Evolutionary conservation across 2,329 filamentous ascomycete genomes (phyloP), one percentile per base, ranked within the genome.

Genomic region (Xylaria multiplex): DNA sequence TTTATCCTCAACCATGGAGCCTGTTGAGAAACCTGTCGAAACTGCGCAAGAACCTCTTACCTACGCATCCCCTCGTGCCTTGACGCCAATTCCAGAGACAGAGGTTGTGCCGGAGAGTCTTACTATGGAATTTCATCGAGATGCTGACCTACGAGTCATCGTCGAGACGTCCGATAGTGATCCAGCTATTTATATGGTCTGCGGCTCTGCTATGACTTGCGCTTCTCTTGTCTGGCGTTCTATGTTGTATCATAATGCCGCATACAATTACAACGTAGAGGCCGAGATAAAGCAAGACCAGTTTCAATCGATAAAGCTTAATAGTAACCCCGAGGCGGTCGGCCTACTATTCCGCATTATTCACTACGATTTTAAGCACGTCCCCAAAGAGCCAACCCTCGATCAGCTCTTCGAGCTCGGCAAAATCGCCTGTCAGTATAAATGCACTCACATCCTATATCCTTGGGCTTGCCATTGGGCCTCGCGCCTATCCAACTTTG

Each of bases 391-490:
- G 2, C 65, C 66, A 1, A 60, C 59, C 24, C 46, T 75, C 1
- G 61, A 70, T 27, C 64, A 73, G 43, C 67, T 76, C 1, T 74
- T 69, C 14, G 65, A 74, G 54, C 58, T 76, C 9, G 49, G 65
- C 1, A 53, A 62, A n/a, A 66, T 66, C 1, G 64, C 65, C 6
- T 59, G 56, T 11, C 64, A 70, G 14, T 75, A 73, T 55, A 54
- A 66, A 8, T 75, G 73, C 37, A 67, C 67, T 19, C 71, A 72
- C 54, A 60, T 76, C 1, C 40, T 71, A 30, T 66, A 71, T 58
- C 74, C 74, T 43, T 76, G 74, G 74, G 70, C 66, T 40, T 16
- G 37, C 9, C 59, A 62, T 16, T 74, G 75, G 74, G 7, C 67
- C 37, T 32, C 50, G 8, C n/a, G 22, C 2, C 55, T 75, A 16